These are phyloP conservation scores for Heritiera fomes DNA, from an alignment of 345 rosid species.

Conservation along the genomic window DNA sequence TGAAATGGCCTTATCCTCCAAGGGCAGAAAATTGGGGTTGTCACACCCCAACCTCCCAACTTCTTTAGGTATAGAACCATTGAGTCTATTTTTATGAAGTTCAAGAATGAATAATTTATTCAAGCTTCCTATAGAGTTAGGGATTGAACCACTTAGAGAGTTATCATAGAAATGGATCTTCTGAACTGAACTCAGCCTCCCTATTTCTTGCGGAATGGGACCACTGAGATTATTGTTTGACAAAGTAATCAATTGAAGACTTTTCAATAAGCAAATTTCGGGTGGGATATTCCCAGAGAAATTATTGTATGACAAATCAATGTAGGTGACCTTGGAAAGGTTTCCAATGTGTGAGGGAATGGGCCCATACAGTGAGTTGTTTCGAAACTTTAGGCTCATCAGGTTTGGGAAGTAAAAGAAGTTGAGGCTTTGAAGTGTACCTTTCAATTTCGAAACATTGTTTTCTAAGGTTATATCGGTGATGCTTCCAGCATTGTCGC, in stretches of 20 bases:
- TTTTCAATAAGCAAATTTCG: neutral
- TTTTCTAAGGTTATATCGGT: slow-evolving; percentile 9
- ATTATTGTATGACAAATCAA: slow-evolving; percentile 16
- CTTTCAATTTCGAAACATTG: neutral
- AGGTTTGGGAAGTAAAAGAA: slow-evolving; percentile 27
- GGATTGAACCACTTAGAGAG: neutral
- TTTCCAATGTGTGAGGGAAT: slow-evolving; percentile 25
- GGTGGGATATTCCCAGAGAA: slow-evolving; percentile 2
- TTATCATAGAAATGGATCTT: neutral
- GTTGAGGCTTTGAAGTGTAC: slow-evolving; percentile 21
- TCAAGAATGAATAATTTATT: neutral
- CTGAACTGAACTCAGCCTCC: neutral
- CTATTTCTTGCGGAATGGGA: neutral
- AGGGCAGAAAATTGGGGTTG: too few relatives aligned
- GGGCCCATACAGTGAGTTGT: slow-evolving; percentile 26
- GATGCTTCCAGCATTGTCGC: slow-evolving; percentile 12
- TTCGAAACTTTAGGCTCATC: neutral
- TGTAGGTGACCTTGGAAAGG: slow-evolving; percentile 24
- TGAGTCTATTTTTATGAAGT: neutral
- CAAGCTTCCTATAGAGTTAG: neutral
- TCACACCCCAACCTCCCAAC: neutral
- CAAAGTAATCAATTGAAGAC: neutral
- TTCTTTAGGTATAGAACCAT: neutral
- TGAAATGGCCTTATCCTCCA: too few relatives aligned
- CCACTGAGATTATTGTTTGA: neutral